Conservation (phyloP, 2,329 filamentous ascomycete species). For the Apiospora phragmitis region DNA sequence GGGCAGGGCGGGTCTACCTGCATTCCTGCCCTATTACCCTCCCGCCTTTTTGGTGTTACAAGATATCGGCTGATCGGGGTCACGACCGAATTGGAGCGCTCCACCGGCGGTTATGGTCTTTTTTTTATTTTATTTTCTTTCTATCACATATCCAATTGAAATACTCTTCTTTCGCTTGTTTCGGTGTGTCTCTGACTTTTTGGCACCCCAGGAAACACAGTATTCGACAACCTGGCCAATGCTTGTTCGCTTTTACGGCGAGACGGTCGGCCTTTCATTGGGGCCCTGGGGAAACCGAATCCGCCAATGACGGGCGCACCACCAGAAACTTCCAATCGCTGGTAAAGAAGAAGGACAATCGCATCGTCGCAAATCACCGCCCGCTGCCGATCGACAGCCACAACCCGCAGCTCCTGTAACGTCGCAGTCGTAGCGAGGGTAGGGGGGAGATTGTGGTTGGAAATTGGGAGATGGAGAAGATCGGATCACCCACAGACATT, state of each 20-base stretch:
- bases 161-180: not conserved
- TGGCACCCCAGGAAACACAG: not conserved
- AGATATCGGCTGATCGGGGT: not conserved
- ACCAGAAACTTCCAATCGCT: not conserved
- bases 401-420: conserved; percentile 1
- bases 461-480: not conserved
- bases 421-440: not conserved
- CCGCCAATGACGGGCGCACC: not conserved
- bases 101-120: not conserved
- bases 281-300: not conserved
- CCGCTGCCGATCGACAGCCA: not conserved
- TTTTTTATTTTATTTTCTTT: not conserved
- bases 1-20: not conserved
- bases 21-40: not conserved
- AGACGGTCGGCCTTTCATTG: not conserved
- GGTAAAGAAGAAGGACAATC: not conserved
- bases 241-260: not conserved
- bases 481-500: conserved; percentile 2
- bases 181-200: not conserved
- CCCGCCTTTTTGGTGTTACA: not conserved
- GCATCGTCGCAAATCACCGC: not conserved
- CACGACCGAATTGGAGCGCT: not conserved
- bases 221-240: not conserved
- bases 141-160: not conserved
- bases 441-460: not conserved